These are phyloP conservation scores for Lodderomyces theae DNA, from an alignment of 1,139 yeast species.

Conservation along the genomic window DNA sequence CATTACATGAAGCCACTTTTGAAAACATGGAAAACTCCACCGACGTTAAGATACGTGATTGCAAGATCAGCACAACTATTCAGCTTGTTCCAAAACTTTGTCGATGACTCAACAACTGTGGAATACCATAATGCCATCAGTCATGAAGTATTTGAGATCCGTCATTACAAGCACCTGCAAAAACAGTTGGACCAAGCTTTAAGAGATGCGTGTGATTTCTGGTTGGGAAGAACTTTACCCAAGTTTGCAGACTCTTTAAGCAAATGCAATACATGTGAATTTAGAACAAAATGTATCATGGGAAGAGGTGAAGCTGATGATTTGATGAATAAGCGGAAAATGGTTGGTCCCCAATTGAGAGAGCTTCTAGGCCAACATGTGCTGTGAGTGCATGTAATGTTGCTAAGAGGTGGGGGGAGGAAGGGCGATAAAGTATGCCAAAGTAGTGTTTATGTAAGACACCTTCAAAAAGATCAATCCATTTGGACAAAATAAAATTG, in stretches of 20 bases:
- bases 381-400: too few relatives aligned
- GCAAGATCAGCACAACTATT: conserved; percentile 53
- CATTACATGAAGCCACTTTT: conserved; percentile 17
- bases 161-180: conserved; percentile 34
- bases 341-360: conserved; percentile 16
- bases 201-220: conserved; percentile 30
- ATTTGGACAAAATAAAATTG: too few relatives aligned
- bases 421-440: neutral
- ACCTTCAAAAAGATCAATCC: conserved; percentile 40
- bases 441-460: conserved; percentile 29
- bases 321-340: conserved; percentile 7
- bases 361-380: conserved; percentile 14
- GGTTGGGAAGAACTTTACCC: conserved; percentile 56
- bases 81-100: conserved; percentile 28
- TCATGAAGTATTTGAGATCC: conserved; percentile 35
- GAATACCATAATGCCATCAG: conserved; percentile 49
- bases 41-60: conserved; percentile 57
- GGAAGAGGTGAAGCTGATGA: conserved; percentile 21
- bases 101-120: conserved; percentile 39
- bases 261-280: conserved; percentile 57
- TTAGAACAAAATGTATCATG: conserved; percentile 32
- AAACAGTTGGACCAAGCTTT: conserved; percentile 28
- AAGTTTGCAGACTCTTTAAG: conserved; percentile 31
- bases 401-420: neutral
- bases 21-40: conserved; percentile 48